Evolutionary conservation across 306 rosid species (phyloP).

Genomic region (Trifolium subterraneum): DNA sequence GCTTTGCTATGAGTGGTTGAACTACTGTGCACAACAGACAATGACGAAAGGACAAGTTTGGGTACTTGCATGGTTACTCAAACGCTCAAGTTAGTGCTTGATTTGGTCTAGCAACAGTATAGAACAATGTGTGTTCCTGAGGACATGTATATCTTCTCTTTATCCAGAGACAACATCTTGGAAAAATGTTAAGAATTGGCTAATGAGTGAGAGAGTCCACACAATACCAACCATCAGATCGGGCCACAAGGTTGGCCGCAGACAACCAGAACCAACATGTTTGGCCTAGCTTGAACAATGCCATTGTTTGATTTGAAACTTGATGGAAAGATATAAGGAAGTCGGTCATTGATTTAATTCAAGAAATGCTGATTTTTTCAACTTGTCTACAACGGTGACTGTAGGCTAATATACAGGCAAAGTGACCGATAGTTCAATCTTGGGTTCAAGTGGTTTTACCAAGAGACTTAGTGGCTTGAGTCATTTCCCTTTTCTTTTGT

Average conservation of each 20-base stretch:
- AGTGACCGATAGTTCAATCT: constrained; percentile 19
- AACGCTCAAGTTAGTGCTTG: not conserved
- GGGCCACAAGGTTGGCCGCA: not conserved
- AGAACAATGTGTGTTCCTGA: not conserved
- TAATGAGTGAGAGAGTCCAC: not conserved
- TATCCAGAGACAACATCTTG: not conserved
- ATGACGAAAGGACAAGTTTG: not conserved
- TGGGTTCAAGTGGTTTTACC: not conserved
- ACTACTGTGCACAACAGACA: not conserved
- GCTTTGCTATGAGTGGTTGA: not conserved
- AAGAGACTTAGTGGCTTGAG: not conserved
- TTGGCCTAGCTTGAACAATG: not conserved
- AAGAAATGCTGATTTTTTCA: constrained; percentile 21
- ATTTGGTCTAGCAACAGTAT: not conserved
- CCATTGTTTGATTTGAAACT: not conserved
- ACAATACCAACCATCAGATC: not conserved
- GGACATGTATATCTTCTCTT: not conserved
- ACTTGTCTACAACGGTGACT: not conserved
- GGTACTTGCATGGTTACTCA: not conserved
- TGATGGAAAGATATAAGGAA: constrained; percentile 11
- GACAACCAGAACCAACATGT: not conserved
- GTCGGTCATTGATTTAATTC: constrained; percentile 4
- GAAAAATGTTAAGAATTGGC: not conserved
- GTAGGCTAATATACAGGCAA: constrained; percentile 27
- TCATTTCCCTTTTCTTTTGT: not conserved